A percentile compares a stretch with the other conserved stretches of the same genome.
Evolutionary conservation across 495 filamentous ascomycete genomes (phyloP).

Genomic region (Talaromyces stipitatus): DNA sequence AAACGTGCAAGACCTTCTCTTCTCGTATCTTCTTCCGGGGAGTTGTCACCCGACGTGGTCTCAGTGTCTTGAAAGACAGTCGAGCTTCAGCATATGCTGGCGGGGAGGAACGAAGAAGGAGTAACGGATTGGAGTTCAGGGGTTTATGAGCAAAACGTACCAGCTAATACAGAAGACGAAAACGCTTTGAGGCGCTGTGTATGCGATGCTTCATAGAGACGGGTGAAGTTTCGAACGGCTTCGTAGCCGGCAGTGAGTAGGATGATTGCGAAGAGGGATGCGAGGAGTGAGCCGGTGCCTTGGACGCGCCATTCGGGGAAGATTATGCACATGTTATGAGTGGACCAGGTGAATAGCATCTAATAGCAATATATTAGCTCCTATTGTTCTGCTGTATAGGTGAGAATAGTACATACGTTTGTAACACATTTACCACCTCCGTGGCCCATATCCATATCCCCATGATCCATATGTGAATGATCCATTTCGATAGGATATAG

Average conservation of each 20-base stretch:
- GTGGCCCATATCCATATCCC: conserved; percentile 48
- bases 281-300: conserved; percentile 59
- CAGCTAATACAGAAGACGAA: conserved; percentile 1
- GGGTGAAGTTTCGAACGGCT: conserved; percentile 64
- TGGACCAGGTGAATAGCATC: conserved; percentile 98
- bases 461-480: conserved; percentile 33
- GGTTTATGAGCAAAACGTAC: background rate
- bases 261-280: conserved; percentile 76
- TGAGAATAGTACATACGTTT: conserved; percentile 50
- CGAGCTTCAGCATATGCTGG: conserved; percentile 8
- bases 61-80: conserved; percentile 33
- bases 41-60: background rate
- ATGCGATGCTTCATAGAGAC: conserved; percentile 65
- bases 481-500: conserved; percentile 17
- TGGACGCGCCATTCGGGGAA: conserved; percentile 85
- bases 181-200: conserved; percentile 39
- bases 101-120: background rate
- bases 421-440: conserved; percentile 67
- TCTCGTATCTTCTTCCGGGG: background rate
- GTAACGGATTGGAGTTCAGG: background rate
- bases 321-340: conserved; percentile 86
- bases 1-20: conserved; percentile 19
- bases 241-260: conserved; percentile 86
- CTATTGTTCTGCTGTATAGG: conserved; percentile 1
- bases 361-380: conserved; percentile 22